These are phyloP conservation scores for Irpex sp. DNA, from an alignment of 1,284 basidiomycete species.

Conservation along the genomic window DNA sequence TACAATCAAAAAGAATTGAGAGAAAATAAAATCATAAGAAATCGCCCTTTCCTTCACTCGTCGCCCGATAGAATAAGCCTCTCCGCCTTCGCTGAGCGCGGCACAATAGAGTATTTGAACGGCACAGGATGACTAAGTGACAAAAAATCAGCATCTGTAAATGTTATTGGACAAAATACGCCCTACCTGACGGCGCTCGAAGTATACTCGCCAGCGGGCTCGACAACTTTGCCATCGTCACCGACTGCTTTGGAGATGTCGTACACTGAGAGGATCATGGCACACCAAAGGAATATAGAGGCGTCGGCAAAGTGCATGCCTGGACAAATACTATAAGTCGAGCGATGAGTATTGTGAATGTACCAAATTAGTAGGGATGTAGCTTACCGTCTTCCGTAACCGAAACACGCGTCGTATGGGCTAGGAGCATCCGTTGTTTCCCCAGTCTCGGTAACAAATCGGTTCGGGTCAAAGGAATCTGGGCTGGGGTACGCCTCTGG, in stretches of 20 bases:
- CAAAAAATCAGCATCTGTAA: background rate
- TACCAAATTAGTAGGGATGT: background rate
- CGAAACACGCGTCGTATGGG: slow-evolving; percentile 3
- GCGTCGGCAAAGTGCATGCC: slow-evolving; percentile 4
- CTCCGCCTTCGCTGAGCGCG: background rate
- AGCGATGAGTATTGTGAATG: background rate
- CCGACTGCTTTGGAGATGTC: slow-evolving; percentile 4
- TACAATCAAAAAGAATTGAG: too few species aligned
- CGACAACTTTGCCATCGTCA: slow-evolving; percentile 1
- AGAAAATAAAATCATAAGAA: too few species aligned
- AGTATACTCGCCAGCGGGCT: background rate
- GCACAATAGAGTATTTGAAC: slow-evolving; percentile 5
- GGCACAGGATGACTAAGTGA: slow-evolving; percentile 2
- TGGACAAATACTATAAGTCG: slow-evolving; percentile 5
- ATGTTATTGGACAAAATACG: background rate
- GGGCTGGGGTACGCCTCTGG: slow-evolving; percentile 1
- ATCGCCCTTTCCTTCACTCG: background rate
- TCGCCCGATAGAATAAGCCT: background rate
- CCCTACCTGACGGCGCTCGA: background rate
- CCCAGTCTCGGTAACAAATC: background rate
- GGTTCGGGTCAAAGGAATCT: background rate
- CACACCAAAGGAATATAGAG: slow-evolving; percentile 5
- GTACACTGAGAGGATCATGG: slow-evolving; percentile 3
- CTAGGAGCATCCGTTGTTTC: background rate
- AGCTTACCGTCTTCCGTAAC: background rate